Percentiles rank a stretch among this genome's conserved stretches.
phyloP scores from a whole-genome alignment of 2,329 filamentous ascomycete species.

The Hypomyces perniciosus region DNA sequence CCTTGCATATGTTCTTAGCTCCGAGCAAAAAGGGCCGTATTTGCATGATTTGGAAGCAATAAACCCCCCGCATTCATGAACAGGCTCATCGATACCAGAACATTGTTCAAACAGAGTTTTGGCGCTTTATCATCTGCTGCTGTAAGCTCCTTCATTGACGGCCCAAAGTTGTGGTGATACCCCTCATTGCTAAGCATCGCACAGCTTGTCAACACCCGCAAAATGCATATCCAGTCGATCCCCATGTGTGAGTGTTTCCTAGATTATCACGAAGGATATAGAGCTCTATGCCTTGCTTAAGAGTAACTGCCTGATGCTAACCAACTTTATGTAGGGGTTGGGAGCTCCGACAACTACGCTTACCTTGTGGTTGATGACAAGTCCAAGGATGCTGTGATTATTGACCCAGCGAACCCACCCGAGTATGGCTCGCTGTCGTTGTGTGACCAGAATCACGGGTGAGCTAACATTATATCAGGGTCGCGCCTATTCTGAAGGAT shows the following conservation, averaged over 20 bases:
- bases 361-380: conserved; percentile 76
- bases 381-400: conserved; percentile 69
- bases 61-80: conserved; percentile 8
- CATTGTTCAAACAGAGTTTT: conserved; percentile 7
- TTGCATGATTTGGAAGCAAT: not conserved
- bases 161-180: conserved; percentile 10
- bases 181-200: conserved; percentile 11
- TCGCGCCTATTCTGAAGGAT: conserved; percentile 62
- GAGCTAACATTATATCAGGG: conserved; percentile 33
- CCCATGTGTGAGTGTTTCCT: conserved; percentile 66
- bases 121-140: conserved; percentile 3
- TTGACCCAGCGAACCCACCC: conserved; percentile 72
- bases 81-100: conserved; percentile 1
- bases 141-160: conserved; percentile 3
- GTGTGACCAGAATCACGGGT: not conserved
- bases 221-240: conserved; percentile 82
- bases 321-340: conserved; percentile 55
- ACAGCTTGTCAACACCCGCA: conserved; percentile 20
- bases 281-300: not conserved
- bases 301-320: not conserved
- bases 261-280: too few species aligned
- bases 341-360: conserved; percentile 75
- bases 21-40: not conserved
- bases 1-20: too few species aligned
- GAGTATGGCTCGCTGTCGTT: conserved; percentile 51